Base-by-base conservation (phyloP, 345 rosid genomes). In the Moricandia arvensis region DNA sequence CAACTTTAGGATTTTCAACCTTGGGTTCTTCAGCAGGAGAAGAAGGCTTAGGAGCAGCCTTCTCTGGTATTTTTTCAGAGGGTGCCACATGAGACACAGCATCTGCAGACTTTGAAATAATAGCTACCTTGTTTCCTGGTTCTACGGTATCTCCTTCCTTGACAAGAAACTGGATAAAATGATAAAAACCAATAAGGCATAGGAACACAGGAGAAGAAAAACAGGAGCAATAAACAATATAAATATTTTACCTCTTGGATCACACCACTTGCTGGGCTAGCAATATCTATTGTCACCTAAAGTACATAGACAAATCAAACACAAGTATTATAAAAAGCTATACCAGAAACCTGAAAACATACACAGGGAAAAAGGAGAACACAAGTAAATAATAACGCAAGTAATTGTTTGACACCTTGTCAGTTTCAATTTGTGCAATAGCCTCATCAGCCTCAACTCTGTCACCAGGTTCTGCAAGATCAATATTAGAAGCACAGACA, bases 101-200 rank as follows among this genome's bases (percentile, higher is more conserved):
- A 83, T 89, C 98, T 0, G 83, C 93, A n/a, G 98, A 90, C 76
- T 78, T 90, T 5, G 94, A 96, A 73, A 96, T 96, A 61, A 87
- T 80, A 72, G 99, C 98, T 66, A 96, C 79, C 77, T 85, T 96
- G 74, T 85, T 74, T 73, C 98, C 97, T 0, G 99, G 97, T 67
- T 90, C 98, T 55, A 96, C 99, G 33, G 97, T 96, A 57, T 93
- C 99, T 13, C 99, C 99, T 85, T 89, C 99, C 80, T 89, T 93
- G 62, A 93, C 99, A 59, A 88, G 72, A 71, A 85, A 84, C 99
- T 93, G 86, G 66, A 59, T 27, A 27, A 12, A 26, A 37, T 31
- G 41, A 65, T 41, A 55, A n/a, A n/a, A 63, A 61, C 3, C 7
- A 41, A 33, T 30, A 6, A 63, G 24, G 31, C 11, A 62, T 35